phyloP scores from a whole-genome alignment of 1,139 yeast species.

The Blastobotrys apis region DNA sequence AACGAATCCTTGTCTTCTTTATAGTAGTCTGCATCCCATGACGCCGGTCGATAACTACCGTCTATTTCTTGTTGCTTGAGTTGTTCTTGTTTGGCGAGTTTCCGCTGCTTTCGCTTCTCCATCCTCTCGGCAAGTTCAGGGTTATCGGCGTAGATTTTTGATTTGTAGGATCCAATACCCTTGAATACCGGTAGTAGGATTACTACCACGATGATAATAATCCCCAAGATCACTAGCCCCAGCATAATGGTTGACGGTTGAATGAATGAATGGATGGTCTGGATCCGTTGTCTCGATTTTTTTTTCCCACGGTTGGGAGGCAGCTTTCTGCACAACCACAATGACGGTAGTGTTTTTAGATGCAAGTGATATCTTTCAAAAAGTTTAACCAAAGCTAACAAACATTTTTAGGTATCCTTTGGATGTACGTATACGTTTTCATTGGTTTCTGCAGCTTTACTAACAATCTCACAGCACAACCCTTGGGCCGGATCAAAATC shows the following conservation, averaged over 20 bases:
- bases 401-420: no score
- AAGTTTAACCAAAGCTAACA: no score
- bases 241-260: slow-evolving; percentile 1
- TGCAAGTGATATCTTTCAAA: no score
- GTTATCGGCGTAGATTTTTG: slow-evolving; percentile 8
- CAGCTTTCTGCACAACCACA: background rate
- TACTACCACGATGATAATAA: slow-evolving; percentile 12
- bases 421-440: no score
- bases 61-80: slow-evolving; percentile 3
- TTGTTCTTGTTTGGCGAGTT: slow-evolving; percentile 11
- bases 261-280: background rate
- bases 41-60: slow-evolving; percentile 9
- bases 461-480: background rate
- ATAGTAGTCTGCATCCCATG: slow-evolving; percentile 11
- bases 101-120: slow-evolving; percentile 7
- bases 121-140: slow-evolving; percentile 12
- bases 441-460: no score
- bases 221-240: slow-evolving; percentile 5
- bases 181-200: slow-evolving; percentile 17
- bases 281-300: background rate
- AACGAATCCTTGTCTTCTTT: background rate
- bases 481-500: slow-evolving; percentile 44
- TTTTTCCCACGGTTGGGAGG: background rate
- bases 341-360: slow-evolving; percentile 4
- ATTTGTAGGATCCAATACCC: slow-evolving; percentile 19